A percentile compares a stretch with the other conserved stretches of the same genome.
Evolutionary conservation across 345 rosid genomes (phyloP).

Genomic region (Corchorus olitorius): DNA sequence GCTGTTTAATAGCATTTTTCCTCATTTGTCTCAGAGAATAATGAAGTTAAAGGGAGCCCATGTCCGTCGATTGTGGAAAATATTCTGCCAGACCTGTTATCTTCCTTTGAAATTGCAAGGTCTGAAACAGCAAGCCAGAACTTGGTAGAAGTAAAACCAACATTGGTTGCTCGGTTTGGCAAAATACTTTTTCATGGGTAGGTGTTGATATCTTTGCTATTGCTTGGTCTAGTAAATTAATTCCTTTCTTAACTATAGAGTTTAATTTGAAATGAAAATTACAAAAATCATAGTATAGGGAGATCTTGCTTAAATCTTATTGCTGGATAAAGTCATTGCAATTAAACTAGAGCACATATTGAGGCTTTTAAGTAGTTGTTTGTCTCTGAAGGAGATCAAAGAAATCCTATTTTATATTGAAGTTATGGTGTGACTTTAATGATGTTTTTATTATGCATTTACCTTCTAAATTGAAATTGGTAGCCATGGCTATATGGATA

Average conservation of each 20-base stretch:
- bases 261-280: neutral
- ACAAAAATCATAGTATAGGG: neutral
- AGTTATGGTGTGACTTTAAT: neutral
- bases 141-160: slow-evolving; percentile 34
- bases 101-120: slow-evolving; percentile 40
- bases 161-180: slow-evolving; percentile 62
- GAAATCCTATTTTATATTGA: neutral
- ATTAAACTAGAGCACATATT: neutral
- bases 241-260: neutral
- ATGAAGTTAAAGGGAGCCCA: slow-evolving; percentile 27
- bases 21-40: slow-evolving; percentile 14
- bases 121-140: slow-evolving; percentile 23
- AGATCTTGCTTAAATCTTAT: neutral
- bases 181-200: slow-evolving; percentile 50
- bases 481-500: neutral
- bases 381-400: neutral
- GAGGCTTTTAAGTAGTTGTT: neutral
- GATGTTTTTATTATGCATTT: neutral
- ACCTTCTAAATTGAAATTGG: neutral
- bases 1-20: neutral
- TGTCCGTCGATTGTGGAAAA: slow-evolving; percentile 51
- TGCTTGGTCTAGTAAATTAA: neutral
- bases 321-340: neutral
- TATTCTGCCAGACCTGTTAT: slow-evolving; percentile 46
- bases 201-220: slow-evolving; percentile 20